Base-by-base conservation (phyloP, 306 rosid species). In the Heteromeles arbutifolia region DNA sequence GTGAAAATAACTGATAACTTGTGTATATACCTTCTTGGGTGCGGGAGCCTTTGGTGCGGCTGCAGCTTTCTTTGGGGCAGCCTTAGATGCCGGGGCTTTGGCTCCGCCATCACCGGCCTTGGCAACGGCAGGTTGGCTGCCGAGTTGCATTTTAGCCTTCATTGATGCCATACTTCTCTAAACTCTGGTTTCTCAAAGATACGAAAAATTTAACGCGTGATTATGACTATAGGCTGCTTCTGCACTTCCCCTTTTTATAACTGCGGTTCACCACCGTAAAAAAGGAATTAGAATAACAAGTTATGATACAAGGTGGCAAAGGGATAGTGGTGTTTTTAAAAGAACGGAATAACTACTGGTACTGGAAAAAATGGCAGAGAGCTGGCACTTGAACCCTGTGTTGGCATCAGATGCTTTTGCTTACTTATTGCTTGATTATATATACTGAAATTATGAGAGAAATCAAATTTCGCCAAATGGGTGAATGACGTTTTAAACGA, bases 21-120 rank as follows among this genome's bases (percentile, higher is more conserved):
- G 9, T 28, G 13, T 4, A 43, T 19, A 53, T 82, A 85, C 92
- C 96, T 83, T 92, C 86, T 91, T 89, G 26, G 91, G 81, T 50
- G 88, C 96, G 43, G 78, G 87, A 25, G 88, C 76, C 82, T 84
- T 92, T 58, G 79, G 82, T 44, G 86, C 80, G 64, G 88, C 74
- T 37, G 86, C 82, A 69, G 89, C 74, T 85, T 90, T 90, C 85
- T 88, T 87, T 15, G 89, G 31, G 64, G 82, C 74, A 7, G 90
- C 74, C 81, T 89, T 90, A 22, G 95, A 77, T 52, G 86, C 80
- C 8, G 84, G 72, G 66, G 73, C 74, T 74, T 82, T 85, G 68
- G 79, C 69, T n/a, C 77, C 70, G 31, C 45, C 77, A 11, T 79
- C 81, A 28, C 69, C 68, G 6, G 58, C 65, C 80, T 84, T 84